Evolutionary conservation across 352 stramenopile genomes (phyloP).

Genomic region (Globisporangium perplexum): DNA sequence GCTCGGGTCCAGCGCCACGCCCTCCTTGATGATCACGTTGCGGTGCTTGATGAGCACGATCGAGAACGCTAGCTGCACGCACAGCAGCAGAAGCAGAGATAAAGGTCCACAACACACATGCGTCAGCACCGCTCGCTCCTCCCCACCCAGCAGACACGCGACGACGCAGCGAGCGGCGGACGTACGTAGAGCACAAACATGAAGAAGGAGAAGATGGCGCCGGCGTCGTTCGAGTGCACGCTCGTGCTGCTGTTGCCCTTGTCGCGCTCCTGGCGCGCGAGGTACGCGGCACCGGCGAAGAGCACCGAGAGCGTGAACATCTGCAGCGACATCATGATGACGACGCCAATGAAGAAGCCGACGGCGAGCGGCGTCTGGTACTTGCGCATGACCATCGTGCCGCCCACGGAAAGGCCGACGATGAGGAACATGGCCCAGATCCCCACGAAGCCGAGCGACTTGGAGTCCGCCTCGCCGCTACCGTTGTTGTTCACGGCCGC

Average conservation of each 20-base stretch:
- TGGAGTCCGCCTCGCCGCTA: conserved; percentile 55
- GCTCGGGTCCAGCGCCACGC: conserved; percentile 32
- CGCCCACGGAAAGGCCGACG: conserved; percentile 69
- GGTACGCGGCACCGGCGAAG: conserved; percentile 64
- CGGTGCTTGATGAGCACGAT: conserved; percentile 70
- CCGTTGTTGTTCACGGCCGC: conserved; percentile 76
- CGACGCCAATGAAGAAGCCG: conserved; percentile 87
- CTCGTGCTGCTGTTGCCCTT: conserved; percentile 47
- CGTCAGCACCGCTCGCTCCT: no score
- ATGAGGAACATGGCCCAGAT: conserved; percentile 84
- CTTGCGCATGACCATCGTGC: conserved; percentile 88
- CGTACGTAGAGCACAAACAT: conserved; percentile 85
- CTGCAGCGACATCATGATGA: conserved; percentile 88
- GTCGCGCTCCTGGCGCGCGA: conserved; percentile 58
- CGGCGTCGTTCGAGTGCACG: conserved; percentile 74
- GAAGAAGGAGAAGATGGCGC: conserved; percentile 81
- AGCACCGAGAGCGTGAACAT: conserved; percentile 83
- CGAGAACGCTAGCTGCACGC: conserved; percentile 43
- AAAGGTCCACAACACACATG: no score
- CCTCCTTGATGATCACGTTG: conserved; percentile 81
- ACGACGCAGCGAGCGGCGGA: conserved; percentile 4
- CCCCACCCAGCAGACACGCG: neutral
- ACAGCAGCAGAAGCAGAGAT: neutral
- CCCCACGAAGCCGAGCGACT: conserved; percentile 76
- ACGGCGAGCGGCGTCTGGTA: conserved; percentile 84